Evolutionary conservation across 1,284 basidiomycete species (phyloP).

Genomic region (Marasmius oreades): DNA sequence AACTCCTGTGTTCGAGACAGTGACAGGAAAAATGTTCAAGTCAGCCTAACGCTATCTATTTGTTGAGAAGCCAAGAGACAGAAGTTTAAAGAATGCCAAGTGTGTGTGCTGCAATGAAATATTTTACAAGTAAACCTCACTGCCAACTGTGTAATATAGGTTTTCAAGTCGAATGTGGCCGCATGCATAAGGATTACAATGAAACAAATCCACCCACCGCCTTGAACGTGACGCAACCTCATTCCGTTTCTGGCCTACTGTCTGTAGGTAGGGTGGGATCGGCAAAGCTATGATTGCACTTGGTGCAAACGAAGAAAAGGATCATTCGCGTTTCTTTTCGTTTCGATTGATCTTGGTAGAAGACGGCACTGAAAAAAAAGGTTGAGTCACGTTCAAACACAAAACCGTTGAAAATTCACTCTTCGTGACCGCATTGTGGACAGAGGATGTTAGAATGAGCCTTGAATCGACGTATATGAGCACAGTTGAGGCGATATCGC

Average conservation of each 20-base stretch:
- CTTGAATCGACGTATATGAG: conserved; percentile 30
- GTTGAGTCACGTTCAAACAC: conserved; percentile 1
- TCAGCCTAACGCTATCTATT: no score
- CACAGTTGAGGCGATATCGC: neutral
- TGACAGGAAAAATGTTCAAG: no score
- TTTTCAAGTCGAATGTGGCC: no score
- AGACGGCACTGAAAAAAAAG: conserved; percentile 63
- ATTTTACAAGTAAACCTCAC: no score
- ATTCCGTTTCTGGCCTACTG: conserved; percentile 9
- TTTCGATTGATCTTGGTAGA: conserved; percentile 94
- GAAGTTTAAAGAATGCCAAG: no score
- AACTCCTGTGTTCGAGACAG: no score
- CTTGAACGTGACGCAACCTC: neutral
- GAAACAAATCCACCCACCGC: neutral
- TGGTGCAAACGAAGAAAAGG: conserved; percentile 89
- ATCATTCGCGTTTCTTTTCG: conserved; percentile 91
- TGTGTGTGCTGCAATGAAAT: no score
- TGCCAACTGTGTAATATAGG: no score
- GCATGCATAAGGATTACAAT: neutral
- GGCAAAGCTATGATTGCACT: conserved; percentile 75
- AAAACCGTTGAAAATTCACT: conserved; percentile 37
- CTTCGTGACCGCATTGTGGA: conserved; percentile 67
- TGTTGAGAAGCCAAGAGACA: no score
- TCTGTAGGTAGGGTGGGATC: conserved; percentile 57
- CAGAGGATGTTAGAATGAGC: conserved; percentile 72